Evolutionary conservation across 1,284 basidiomycete genomes (phyloP).

Genomic region (Schizophyllum commune): DNA sequence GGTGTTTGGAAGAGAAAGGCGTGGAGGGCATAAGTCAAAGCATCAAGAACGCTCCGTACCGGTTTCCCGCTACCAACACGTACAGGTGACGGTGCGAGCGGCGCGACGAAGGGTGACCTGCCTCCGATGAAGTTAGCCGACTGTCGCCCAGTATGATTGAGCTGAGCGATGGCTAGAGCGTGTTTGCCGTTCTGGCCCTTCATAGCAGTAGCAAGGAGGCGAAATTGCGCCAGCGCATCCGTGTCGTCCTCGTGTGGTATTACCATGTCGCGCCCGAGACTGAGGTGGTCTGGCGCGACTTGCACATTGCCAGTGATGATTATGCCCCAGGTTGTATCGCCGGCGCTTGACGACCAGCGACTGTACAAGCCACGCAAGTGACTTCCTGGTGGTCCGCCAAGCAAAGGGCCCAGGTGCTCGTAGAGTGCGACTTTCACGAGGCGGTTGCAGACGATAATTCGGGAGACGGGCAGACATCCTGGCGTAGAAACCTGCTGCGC

Average conservation of each 20-base stretch:
- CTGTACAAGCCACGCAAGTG: conserved; percentile 65
- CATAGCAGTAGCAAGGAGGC: conserved; percentile 41
- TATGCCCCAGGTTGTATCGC: conserved; percentile 63
- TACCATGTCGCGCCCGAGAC: conserved; percentile 75
- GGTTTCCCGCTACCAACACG: conserved; percentile 37
- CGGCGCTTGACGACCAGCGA: conserved; percentile 62
- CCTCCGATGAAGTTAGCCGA: conserved; percentile 70
- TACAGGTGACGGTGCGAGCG: conserved; percentile 70
- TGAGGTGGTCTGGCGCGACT: conserved; percentile 64
- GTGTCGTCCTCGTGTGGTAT: conserved; percentile 43
- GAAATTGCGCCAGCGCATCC: conserved; percentile 43
- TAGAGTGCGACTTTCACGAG: conserved; percentile 68
- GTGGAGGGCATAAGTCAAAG: conserved; percentile 37
- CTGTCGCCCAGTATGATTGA: conserved; percentile 85
- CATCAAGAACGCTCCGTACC: conserved; percentile 13
- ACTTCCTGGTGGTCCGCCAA: conserved; percentile 67
- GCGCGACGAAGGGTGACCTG: conserved; percentile 46
- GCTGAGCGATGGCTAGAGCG: conserved; percentile 67
- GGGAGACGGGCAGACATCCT: background rate
- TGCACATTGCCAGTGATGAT: conserved; percentile 88
- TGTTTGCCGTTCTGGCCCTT: conserved; percentile 25
- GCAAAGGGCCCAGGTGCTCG: conserved; percentile 66
- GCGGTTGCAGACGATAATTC: background rate
- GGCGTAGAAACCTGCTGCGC: background rate
- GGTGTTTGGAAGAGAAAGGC: conserved; percentile 59